These are phyloP conservation scores for Diphasiastrum complanatum DNA, from an alignment of 83 land plant species.

Conservation along the genomic window DNA sequence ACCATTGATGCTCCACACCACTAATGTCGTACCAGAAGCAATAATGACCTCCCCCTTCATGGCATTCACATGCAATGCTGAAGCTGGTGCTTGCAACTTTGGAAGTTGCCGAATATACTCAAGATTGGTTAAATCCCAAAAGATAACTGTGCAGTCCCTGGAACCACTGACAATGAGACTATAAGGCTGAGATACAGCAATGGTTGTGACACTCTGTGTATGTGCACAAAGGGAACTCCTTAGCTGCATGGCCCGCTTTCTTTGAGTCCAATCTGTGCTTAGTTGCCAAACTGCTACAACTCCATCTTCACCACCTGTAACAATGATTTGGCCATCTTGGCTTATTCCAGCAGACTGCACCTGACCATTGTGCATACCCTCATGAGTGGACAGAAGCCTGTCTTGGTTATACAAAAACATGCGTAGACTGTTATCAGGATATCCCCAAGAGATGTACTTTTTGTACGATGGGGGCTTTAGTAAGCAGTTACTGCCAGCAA, in stretches of 20 bases:
- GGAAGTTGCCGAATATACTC: conserved; percentile 90
- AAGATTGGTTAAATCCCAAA: conserved; percentile 90
- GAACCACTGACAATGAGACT: conserved; percentile 86
- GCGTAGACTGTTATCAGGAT: conserved; percentile 88
- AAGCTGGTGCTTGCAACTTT: conserved; percentile 74
- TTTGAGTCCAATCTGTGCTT: conserved; percentile 48
- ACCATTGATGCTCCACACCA: conserved; percentile 98
- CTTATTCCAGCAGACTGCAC: conserved; percentile 81
- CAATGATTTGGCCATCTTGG: conserved; percentile 79
- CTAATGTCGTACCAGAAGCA: conserved; percentile 81
- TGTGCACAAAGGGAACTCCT: conserved; percentile 81
- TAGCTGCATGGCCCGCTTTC: conserved; percentile 41
- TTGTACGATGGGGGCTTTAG: conserved; percentile 71
- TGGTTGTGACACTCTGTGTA: conserved; percentile 69
- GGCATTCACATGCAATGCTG: conserved; percentile 86
- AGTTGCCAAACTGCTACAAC: conserved; percentile 83
- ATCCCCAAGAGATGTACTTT: conserved; percentile 92
- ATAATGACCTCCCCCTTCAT: conserved; percentile 92
- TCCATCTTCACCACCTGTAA: conserved; percentile 95
- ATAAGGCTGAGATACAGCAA: conserved; percentile 88
- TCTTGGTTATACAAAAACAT: conserved; percentile 88
- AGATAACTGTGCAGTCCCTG: conserved; percentile 75
- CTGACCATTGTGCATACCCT: conserved; percentile 88
- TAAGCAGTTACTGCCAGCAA: conserved; percentile 62
- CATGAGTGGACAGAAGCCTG: conserved; percentile 88